phyloP scores from a whole-genome alignment of 768 basidiomycete species.

The Tulasnella sp. region DNA sequence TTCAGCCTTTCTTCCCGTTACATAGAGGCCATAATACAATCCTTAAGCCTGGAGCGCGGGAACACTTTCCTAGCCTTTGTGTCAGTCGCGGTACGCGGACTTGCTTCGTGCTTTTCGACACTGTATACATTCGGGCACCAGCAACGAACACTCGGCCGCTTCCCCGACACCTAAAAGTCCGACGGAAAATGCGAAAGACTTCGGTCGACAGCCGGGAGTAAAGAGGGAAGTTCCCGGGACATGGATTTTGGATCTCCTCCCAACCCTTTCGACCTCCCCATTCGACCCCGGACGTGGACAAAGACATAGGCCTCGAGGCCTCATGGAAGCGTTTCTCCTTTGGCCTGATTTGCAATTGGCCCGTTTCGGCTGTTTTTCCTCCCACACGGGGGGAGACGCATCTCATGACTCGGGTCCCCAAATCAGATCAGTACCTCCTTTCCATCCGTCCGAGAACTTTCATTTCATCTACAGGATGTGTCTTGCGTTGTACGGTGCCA shows the following conservation, averaged over 20 bases:
- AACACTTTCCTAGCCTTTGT: slow-evolving; percentile 49
- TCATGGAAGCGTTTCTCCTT: neutral
- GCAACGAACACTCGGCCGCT: no score
- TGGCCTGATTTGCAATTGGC: neutral
- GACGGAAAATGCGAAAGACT: no score
- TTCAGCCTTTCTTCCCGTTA: neutral
- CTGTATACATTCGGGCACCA: neutral
- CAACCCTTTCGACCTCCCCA: neutral
- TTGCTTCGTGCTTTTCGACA: slow-evolving; percentile 19
- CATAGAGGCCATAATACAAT: slow-evolving; percentile 28
- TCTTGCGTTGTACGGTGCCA: neutral
- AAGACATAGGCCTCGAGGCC: neutral
- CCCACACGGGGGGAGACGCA: neutral
- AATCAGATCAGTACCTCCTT: neutral
- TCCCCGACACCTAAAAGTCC: no score
- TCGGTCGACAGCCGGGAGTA: neutral
- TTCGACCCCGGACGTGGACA: neutral
- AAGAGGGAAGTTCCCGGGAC: neutral
- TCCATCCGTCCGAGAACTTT: neutral
- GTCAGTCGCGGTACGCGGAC: slow-evolving; percentile 49
- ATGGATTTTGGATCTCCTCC: neutral
- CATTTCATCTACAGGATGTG: neutral
- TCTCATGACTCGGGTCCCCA: neutral
- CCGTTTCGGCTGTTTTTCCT: neutral
- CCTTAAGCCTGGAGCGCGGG: slow-evolving; percentile 58